Conservation (phyloP, 306 rosid genomes). For the Glycine tomentella region DNA sequence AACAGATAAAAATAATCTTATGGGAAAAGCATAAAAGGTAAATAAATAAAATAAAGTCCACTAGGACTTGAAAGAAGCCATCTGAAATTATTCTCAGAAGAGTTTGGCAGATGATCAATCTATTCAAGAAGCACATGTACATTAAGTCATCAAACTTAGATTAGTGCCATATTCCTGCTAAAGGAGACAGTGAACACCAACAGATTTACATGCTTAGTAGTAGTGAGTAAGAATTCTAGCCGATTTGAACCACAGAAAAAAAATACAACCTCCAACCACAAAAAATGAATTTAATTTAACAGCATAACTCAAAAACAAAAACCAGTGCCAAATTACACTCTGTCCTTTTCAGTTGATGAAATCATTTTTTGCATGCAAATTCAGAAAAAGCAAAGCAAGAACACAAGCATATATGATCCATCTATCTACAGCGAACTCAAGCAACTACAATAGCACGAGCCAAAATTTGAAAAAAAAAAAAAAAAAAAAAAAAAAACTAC, state of each 20-base stretch:
- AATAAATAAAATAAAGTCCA: background rate
- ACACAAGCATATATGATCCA: background rate
- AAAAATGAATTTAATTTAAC: background rate
- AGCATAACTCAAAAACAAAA: background rate
- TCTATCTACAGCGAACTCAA: background rate
- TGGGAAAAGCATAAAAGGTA: background rate
- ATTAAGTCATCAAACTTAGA: background rate
- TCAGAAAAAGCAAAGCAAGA: background rate
- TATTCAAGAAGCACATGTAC: background rate
- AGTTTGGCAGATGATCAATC: background rate
- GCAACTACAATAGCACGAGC: background rate
- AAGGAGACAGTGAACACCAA: constrained; percentile 6
- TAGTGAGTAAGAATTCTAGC: background rate
- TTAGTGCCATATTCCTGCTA: background rate
- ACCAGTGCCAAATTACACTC: no score
- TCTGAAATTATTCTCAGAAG: constrained; percentile 9
- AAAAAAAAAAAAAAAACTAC: background rate
- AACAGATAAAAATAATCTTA: background rate
- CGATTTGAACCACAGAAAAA: background rate
- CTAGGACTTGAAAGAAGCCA: constrained; percentile 1
- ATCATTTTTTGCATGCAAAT: background rate
- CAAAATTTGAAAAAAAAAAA: background rate
- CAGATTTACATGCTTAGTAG: background rate
- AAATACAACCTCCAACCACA: background rate
- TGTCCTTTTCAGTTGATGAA: no score